A percentile compares a stretch with the other conserved stretches of the same genome.
These are phyloP conservation scores for Hemileccinum hortonii DNA, from an alignment of 1,284 basidiomycete species.

Conservation along the genomic window DNA sequence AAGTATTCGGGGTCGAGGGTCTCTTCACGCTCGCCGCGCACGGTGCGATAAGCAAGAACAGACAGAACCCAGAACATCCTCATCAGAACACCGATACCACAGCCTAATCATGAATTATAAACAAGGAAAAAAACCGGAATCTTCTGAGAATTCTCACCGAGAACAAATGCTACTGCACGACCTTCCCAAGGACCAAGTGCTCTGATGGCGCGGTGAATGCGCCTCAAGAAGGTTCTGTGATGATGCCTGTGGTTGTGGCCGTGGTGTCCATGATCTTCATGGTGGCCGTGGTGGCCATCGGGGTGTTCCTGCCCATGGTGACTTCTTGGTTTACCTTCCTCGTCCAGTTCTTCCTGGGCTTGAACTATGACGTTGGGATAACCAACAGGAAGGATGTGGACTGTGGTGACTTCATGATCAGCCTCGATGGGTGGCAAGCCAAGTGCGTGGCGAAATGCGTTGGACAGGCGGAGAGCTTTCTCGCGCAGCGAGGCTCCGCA, in stretches of 20 bases:
- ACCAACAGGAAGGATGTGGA: slow-evolving; percentile 21
- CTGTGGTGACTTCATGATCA: neutral
- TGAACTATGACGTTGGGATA: slow-evolving; percentile 11
- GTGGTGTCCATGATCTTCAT: slow-evolving; percentile 21
- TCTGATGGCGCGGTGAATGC: slow-evolving; percentile 63
- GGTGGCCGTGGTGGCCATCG: slow-evolving; percentile 14
- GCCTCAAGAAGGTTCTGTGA: slow-evolving; percentile 47
- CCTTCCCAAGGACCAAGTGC: slow-evolving; percentile 78
- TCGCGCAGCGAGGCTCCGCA: slow-evolving; percentile 34
- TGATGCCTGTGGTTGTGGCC: slow-evolving; percentile 27
- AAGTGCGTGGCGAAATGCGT: slow-evolving; percentile 32
- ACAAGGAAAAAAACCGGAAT: neutral
- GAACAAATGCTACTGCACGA: slow-evolving; percentile 72
- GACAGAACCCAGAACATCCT: slow-evolving; percentile 74
- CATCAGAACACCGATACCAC: slow-evolving; percentile 74
- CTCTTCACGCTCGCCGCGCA: slow-evolving; percentile 46
- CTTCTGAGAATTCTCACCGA: slow-evolving; percentile 48
- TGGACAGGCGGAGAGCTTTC: slow-evolving; percentile 34
- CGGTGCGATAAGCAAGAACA: slow-evolving; percentile 55
- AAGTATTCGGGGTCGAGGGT: slow-evolving; percentile 36
- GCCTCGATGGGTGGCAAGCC: slow-evolving; percentile 30
- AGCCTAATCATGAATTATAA: slow-evolving; percentile 45
- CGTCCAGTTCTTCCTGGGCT: slow-evolving; percentile 3
- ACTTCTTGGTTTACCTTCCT: slow-evolving; percentile 14
- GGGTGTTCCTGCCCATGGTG: slow-evolving; percentile 14